Conservation (phyloP, 108 stramenopile species). For the Asterionellopsis glacialis region DNA sequence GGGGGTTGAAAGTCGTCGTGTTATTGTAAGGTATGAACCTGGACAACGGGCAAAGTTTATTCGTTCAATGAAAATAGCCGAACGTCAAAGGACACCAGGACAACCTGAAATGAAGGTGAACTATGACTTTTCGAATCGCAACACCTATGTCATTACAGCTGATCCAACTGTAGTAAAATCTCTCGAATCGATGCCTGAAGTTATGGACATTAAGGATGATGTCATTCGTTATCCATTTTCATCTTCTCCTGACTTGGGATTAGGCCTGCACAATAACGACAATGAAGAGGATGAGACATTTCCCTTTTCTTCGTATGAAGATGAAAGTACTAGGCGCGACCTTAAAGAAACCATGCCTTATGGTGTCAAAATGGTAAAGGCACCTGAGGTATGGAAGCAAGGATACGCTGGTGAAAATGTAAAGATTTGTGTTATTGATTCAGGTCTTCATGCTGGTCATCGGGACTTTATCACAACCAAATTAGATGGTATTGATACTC, state of each 20-base stretch:
- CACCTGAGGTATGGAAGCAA: constrained; percentile 1
- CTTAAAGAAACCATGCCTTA: constrained; percentile 10
- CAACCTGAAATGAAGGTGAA: neutral
- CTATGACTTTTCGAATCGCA: neutral
- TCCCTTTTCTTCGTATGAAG: neutral
- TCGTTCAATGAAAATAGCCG: too few species aligned
- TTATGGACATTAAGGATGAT: neutral
- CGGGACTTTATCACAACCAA: neutral
- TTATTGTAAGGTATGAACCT: too few species aligned
- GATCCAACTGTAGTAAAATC: neutral
- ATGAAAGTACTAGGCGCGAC: neutral
- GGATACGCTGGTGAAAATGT: constrained; percentile 15
- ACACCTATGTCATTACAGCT: neutral
- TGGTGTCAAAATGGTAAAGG: constrained; percentile 23
- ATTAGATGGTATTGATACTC: constrained; percentile 7
- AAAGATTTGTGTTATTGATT: neutral
- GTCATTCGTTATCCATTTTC: neutral
- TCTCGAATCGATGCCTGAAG: neutral
- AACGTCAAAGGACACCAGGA: too few species aligned
- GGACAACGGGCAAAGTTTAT: too few species aligned
- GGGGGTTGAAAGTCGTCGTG: too few species aligned
- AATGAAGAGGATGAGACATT: too few species aligned
- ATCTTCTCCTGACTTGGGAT: too few species aligned
- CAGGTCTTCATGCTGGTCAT: neutral
- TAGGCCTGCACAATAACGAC: too few species aligned